Evolutionary conservation across 2,329 filamentous ascomycete species (phyloP).

Genomic region (Botrytis porri): DNA sequence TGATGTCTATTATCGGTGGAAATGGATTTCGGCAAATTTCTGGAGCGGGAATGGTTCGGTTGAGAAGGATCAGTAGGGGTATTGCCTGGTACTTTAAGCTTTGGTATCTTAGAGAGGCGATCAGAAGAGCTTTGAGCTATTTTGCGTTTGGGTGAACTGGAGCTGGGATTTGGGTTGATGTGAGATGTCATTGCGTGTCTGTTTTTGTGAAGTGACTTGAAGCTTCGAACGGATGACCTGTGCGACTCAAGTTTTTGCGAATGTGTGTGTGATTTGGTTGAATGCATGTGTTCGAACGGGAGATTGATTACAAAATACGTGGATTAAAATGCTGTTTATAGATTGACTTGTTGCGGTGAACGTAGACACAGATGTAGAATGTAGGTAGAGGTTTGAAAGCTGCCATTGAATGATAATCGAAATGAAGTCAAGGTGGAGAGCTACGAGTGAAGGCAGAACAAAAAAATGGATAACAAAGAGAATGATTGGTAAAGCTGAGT

Average conservation of each 20-base stretch:
- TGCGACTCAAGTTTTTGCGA: background rate
- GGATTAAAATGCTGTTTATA: background rate
- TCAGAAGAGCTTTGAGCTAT: constrained; percentile 3
- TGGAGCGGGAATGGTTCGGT: background rate
- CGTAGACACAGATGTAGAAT: background rate
- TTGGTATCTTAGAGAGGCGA: background rate
- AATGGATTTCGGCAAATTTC: background rate
- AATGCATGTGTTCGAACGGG: background rate
- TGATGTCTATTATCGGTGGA: background rate
- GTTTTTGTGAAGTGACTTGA: background rate
- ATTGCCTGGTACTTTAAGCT: constrained; percentile 4
- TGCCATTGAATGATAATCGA: background rate
- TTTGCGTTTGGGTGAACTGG: constrained; percentile 4
- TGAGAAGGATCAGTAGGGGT: constrained; percentile 6
- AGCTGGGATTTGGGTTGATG: background rate
- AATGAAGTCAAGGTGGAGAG: background rate
- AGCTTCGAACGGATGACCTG: background rate
- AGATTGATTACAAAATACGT: background rate
- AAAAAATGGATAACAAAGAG: background rate
- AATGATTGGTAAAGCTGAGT: background rate
- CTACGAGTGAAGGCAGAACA: background rate
- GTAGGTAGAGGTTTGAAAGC: background rate
- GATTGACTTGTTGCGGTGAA: background rate
- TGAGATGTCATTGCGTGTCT: background rate
- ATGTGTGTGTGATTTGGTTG: background rate